Conservation (phyloP, 1,284 basidiomycete genomes). For the Rhodotorula sp. region DNA sequence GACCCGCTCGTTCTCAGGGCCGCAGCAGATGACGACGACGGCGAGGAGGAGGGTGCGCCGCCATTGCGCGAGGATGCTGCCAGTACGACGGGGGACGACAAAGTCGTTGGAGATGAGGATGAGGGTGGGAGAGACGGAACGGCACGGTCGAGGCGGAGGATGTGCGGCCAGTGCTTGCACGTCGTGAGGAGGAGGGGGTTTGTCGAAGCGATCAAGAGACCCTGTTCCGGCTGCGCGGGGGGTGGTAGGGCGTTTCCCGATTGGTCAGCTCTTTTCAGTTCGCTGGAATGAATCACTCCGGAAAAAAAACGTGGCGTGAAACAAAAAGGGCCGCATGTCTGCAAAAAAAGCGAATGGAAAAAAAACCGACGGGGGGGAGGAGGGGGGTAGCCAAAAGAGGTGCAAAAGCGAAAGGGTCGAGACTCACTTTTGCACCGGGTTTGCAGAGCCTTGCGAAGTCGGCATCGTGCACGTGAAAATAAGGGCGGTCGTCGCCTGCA, state of each 20-base stretch:
- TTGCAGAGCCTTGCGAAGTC: slow-evolving; percentile 77
- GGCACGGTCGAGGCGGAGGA: slow-evolving; percentile 51
- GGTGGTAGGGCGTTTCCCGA: no score
- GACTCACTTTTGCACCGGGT: slow-evolving; percentile 54
- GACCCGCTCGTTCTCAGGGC: no score
- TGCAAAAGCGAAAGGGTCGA: no score
- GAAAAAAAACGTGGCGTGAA: no score
- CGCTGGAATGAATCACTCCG: no score
- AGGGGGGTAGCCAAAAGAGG: no score
- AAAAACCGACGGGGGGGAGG: no score
- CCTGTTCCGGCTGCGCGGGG: slow-evolving; percentile 67
- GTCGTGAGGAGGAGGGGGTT: slow-evolving; percentile 90
- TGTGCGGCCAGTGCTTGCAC: slow-evolving; percentile 89
- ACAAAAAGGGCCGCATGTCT: no score
- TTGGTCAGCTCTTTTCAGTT: no score
- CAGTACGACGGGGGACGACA: background rate
- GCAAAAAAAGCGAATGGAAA: no score
- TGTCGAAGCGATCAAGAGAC: slow-evolving; percentile 83
- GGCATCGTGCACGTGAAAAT: slow-evolving; percentile 92
- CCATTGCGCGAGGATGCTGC: background rate
- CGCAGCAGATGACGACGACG: no score
- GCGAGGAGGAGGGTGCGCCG: no score
- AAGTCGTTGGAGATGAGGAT: background rate
- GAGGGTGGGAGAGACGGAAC: background rate
- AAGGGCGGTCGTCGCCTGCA: slow-evolving; percentile 83